Base-by-base conservation (phyloP, 2,329 filamentous ascomycete genomes). In the Ascomycota sp. region DNA sequence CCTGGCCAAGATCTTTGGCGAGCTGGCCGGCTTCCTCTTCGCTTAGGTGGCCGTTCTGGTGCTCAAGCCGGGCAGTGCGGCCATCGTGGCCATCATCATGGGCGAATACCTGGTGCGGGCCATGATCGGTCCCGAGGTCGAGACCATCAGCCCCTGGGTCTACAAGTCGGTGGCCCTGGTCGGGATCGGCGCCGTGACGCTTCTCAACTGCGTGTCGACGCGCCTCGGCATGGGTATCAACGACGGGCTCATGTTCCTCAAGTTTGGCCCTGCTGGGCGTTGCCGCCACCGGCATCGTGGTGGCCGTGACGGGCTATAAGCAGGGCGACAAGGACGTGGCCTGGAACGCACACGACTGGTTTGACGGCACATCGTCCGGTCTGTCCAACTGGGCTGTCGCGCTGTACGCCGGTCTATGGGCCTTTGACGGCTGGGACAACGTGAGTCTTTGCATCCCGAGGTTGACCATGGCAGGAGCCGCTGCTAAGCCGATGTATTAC, bases 361-460 rank as follows among this genome's bases (percentile, higher is more conserved):
- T 95, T 45, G 75, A 82, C 32, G 75, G 76, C 33, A 94, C 86
- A 4, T 81, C 69, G 37, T 69, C 62, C 10, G 77, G 85, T 47
- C 64, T 78, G 30, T 91, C 77, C 28, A 75, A 74, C 40, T 95
- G 85, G 79, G 89, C 89, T 3, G 77, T 98, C 28, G 89, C 89
- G 0, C 56, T 98, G 28, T 98, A 98, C 49, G 86, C 83, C 11
- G 89, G 89, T 7, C 63, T 98, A 5, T 98, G 89, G 89, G 89
- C 89, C 1, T 98, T 89, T 53, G 89, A 98, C 48, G 89, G 89
- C 20, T 98, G 89, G 89, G 89, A 98, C 48, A 98, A 98, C 51
- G 82, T 89, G 56, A 57, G 76, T 61, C 11, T 30, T 2, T 20
- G 24, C 12, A 20, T n/a, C 8, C 7, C 7, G 21, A 23, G 21